Evolutionary conservation across 2,329 filamentous ascomycete species (phyloP).

Genomic region (Juglanconis oblonga): DNA sequence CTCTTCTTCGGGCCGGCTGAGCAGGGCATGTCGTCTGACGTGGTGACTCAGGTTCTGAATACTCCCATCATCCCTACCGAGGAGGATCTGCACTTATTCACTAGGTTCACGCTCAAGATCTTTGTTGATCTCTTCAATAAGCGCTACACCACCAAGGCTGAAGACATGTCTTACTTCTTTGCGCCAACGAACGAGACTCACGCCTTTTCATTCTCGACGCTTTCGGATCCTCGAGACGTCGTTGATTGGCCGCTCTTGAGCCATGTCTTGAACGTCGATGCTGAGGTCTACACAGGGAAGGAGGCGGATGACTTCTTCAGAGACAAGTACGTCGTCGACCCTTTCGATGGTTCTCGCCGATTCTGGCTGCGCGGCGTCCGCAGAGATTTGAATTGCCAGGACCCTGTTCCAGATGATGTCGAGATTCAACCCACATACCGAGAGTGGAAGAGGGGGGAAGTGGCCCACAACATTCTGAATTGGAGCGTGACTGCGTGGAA

Average conservation of each 20-base stretch:
- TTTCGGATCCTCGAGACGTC: constrained; percentile 26
- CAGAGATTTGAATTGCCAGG: constrained; percentile 57
- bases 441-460: constrained; percentile 35
- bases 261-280: constrained; percentile 31
- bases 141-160: constrained; percentile 60
- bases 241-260: constrained; percentile 64
- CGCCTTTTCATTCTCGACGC: constrained; percentile 22
- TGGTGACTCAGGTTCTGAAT: constrained; percentile 47
- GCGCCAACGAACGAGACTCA: constrained; percentile 51
- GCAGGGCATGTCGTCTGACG: constrained; percentile 52
- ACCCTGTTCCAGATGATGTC: constrained; percentile 59
- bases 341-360: constrained; percentile 61
- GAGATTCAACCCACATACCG: constrained; percentile 43
- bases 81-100: constrained; percentile 53
- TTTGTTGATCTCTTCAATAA: constrained; percentile 92
- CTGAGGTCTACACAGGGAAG: constrained; percentile 38
- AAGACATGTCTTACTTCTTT: constrained; percentile 79
- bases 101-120: constrained; percentile 68
- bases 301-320: constrained; percentile 47
- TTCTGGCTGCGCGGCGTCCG: constrained; percentile 54
- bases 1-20: constrained; percentile 61
- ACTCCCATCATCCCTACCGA: constrained; percentile 41
- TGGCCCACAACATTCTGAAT: constrained; percentile 65
- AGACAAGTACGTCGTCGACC: constrained; percentile 55
- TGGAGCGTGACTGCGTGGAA: constrained; percentile 63